Evolutionary conservation across 306 rosid species (phyloP), one percentile per base, ranked within the genome.

Genomic region (Ormosia emarginata): DNA sequence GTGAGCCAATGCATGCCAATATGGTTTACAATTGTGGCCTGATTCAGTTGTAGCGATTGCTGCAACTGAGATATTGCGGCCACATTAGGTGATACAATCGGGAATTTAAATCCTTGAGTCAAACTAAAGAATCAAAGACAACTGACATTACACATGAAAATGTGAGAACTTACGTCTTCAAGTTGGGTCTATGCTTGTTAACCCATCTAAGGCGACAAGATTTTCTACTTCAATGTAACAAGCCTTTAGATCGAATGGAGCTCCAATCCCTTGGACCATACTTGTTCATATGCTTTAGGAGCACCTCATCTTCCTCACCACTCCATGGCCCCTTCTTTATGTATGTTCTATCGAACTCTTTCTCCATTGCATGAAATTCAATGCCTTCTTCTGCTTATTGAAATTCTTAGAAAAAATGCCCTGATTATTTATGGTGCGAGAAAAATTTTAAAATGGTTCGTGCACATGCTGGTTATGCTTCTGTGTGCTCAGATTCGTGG

Each of bases 231-330:
- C 92, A 53, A 0, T 91, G 87, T 78, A 92, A 79, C 9, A 85
- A 70, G 11, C 92, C 90, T 58, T 88, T 90, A 89, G 96, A 88
- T 82, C 89, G 91, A 92, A 92, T 86, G 90, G 87, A 88, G 88
- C 92, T 90, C 96, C 97, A 92, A 6, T 90, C 91, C 36, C 88
- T 77, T 5, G 94, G 87, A 71, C 97, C 94, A 72, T 69, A 63
- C 33, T 78, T 79, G n/a, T 49, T 77, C 6, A 92, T 92, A 80
- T 86, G 84, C 29, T 77, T 82, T 14, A 83, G 39, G 0, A 92
- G 64, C 17, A 88, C 80, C 29, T 92, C 91, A 82, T 90, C 97
- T 87, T 92, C 97, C 7, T 92, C 92, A 74, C 68, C 77, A 68
- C 75, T 87, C 92, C 97, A 92, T 56, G 91, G 90, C 34, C 92